Evolutionary conservation across 768 basidiomycete genomes (phyloP), one percentile per base, ranked within the genome.

Genomic region (Podaxis sp.): DNA sequence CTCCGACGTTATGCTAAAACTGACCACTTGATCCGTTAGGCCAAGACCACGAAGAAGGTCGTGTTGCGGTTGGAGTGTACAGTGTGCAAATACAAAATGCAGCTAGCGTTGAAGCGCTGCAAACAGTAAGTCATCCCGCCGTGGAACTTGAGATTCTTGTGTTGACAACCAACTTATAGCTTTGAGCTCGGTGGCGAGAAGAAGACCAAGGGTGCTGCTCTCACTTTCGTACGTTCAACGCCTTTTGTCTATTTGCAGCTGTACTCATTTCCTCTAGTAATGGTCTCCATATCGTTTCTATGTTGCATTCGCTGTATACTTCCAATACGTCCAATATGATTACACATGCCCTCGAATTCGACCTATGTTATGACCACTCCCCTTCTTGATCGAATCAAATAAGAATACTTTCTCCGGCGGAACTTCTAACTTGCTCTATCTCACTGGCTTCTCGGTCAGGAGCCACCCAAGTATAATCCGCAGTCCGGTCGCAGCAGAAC

Each of bases 141-240:
- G 19, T 9, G 49, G 27, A 25, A 46, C 12, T 41, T 33, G 33
- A 0, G 7, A 9, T 29, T 7, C 29, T 19, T 27, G 22, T 43
- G 7, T 9, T 36, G 52, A 65, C 54, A 62, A 36, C 3, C 52
- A 6, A 55, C 57, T 17, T 53, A 22, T 68, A 94, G 93, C 84
- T 98, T 99, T 84, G 96, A 98, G 82, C 90, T 98, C 59, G 96
- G 97, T 77, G 97, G 97, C 75, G 97, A 99, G 87, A 99, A 98
- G 88, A 98, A 98, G 91, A 95, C 93, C 70, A 95, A 95, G 86
- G 94, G 94, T 78, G 94, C 93, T 70, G 95, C 94, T 65, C 91
- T 96, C 71, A 86, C 86, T 74, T 96, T 96, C 87, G 93, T 94
- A 77, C 70, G 93, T 91, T 27, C 11, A 24, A 27, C n/a, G 15